Evolutionary conservation across 2,329 filamentous ascomycete genomes (phyloP).

Genomic region (Colletotrichum filicis): DNA sequence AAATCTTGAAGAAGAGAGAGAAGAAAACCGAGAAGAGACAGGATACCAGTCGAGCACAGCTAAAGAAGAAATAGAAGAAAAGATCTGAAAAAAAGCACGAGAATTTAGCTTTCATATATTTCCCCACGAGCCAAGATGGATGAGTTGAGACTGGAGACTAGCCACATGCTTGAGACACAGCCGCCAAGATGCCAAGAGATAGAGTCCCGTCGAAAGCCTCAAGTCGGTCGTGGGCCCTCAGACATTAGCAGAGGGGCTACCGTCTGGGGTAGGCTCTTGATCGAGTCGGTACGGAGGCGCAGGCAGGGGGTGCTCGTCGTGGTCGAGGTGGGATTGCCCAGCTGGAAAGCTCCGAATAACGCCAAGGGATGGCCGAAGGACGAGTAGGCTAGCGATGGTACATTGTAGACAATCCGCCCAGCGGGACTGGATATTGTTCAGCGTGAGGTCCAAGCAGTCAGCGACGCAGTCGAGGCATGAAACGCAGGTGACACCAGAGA

Average conservation of each 20-base stretch:
- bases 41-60: constrained; percentile 34
- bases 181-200: constrained; percentile 31
- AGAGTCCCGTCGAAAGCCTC: constrained; percentile 24
- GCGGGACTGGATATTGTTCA: constrained; percentile 4
- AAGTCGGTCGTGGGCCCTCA: constrained; percentile 24
- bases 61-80: constrained; percentile 14
- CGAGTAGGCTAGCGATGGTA: background rate
- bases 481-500: constrained; percentile 35
- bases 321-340: constrained; percentile 24
- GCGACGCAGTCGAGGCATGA: constrained; percentile 31
- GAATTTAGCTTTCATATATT: constrained; percentile 34
- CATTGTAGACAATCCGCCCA: background rate
- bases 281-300: constrained; percentile 29
- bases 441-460: constrained; percentile 27
- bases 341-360: constrained; percentile 31
- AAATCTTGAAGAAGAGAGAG: constrained; percentile 2
- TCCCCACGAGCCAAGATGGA: constrained; percentile 28
- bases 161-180: constrained; percentile 31
- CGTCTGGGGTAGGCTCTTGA: constrained; percentile 22
- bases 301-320: constrained; percentile 16
- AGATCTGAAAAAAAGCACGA: background rate
- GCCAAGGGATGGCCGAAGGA: constrained; percentile 12
- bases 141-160: constrained; percentile 17
- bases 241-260: constrained; percentile 20
- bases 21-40: constrained; percentile 23